Conservation (phyloP, 768 basidiomycete species). For the Naganishia vaughanmartiniae region DNA sequence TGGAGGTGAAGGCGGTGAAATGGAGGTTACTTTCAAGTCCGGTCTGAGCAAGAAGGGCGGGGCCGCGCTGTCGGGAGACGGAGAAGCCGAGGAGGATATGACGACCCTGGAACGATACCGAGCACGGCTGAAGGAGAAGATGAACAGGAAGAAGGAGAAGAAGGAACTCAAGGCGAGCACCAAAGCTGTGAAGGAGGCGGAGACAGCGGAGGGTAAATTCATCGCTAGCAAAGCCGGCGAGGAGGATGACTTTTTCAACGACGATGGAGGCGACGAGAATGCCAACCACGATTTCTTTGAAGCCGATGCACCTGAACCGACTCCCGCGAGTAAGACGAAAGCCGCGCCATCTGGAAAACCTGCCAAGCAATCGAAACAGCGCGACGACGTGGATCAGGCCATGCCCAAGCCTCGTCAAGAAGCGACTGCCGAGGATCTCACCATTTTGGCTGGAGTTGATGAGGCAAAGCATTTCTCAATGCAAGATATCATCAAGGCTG, state of each 20-base stretch:
- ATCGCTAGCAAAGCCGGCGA: slow-evolving; percentile 4
- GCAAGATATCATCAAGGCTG: slow-evolving; percentile 80
- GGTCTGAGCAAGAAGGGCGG: slow-evolving; percentile 61
- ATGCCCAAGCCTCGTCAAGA: slow-evolving; percentile 30
- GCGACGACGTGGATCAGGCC: background rate
- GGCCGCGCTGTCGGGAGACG: slow-evolving; percentile 42
- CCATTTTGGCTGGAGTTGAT: slow-evolving; percentile 65
- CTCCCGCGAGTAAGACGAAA: slow-evolving; percentile 36
- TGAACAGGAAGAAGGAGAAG: slow-evolving; percentile 73
- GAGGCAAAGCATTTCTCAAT: slow-evolving; percentile 78
- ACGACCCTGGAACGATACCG: slow-evolving; percentile 87
- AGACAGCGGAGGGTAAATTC: slow-evolving; percentile 34
- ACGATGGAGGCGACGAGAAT: slow-evolving; percentile 53
- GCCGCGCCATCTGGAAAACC: slow-evolving; percentile 36
- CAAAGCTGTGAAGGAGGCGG: slow-evolving; percentile 25
- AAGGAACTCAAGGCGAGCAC: slow-evolving; percentile 53
- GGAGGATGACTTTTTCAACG: slow-evolving; percentile 79
- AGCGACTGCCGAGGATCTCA: slow-evolving; percentile 44
- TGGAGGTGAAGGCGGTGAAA: slow-evolving; percentile 59
- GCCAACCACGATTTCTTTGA: slow-evolving; percentile 13
- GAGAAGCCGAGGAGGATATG: slow-evolving; percentile 61
- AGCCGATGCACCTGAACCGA: slow-evolving; percentile 45
- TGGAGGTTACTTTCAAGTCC: slow-evolving; percentile 94
- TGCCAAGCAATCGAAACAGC: slow-evolving; percentile 41
- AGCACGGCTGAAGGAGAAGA: slow-evolving; percentile 83